Conservation (phyloP, 352 stramenopile species). For the Phytophthora ramorum region DNA sequence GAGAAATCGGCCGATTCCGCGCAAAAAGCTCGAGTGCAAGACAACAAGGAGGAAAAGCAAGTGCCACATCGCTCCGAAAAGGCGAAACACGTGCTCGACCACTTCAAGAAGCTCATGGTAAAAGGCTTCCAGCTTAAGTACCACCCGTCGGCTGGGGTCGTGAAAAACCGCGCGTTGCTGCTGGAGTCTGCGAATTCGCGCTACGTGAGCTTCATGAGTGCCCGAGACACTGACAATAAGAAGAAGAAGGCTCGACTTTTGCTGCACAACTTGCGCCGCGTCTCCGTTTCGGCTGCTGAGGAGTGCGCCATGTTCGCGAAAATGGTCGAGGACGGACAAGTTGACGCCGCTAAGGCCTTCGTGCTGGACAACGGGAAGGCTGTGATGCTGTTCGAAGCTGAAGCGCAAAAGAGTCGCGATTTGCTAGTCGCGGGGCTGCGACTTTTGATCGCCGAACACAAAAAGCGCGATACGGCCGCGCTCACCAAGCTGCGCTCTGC, state of each 20-base stretch:
- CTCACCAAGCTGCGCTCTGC: slow-evolving; percentile 42
- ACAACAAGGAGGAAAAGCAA: slow-evolving; percentile 25
- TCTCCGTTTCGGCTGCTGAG: slow-evolving; percentile 38
- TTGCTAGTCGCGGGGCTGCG: slow-evolving; percentile 71
- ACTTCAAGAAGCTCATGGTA: slow-evolving; percentile 78
- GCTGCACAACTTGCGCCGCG: slow-evolving; percentile 62
- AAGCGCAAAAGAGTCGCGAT: slow-evolving; percentile 71
- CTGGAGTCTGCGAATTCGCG: slow-evolving; percentile 47
- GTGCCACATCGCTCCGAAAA: slow-evolving; percentile 45
- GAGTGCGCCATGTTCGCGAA: slow-evolving; percentile 41
- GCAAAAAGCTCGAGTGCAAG: slow-evolving; percentile 3
- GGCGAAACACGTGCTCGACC: slow-evolving; percentile 62
- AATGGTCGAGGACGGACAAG: slow-evolving; percentile 36
- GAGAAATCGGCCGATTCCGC: slow-evolving; percentile 5
- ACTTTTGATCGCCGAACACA: slow-evolving; percentile 68
- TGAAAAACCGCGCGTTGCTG: slow-evolving; percentile 58
- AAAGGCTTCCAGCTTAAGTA: slow-evolving; percentile 76
- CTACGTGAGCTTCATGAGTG: slow-evolving; percentile 65
- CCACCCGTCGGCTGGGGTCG: slow-evolving; percentile 48
- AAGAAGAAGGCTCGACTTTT: slow-evolving; percentile 67
- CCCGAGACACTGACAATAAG: slow-evolving; percentile 36
- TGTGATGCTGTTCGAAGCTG: slow-evolving; percentile 66
- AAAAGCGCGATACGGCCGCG: slow-evolving; percentile 48
- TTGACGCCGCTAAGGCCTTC: slow-evolving; percentile 40
- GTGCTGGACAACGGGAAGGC: slow-evolving; percentile 70